Evolutionary conservation across 2,329 filamentous ascomycete genomes (phyloP), one percentile per base, ranked within the genome.

Genomic region (Didymella pinodella): DNA sequence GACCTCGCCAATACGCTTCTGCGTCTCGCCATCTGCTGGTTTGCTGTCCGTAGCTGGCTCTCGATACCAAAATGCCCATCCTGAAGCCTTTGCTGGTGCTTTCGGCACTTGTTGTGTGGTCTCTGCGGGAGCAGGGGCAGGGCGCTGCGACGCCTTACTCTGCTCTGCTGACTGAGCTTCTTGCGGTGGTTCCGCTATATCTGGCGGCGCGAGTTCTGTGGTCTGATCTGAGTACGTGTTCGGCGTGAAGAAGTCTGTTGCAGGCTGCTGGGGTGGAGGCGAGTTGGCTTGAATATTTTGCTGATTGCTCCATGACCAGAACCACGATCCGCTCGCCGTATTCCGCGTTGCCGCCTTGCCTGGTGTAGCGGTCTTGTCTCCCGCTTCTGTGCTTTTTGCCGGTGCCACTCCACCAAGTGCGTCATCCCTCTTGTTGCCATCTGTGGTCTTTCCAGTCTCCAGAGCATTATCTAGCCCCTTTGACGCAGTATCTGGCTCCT

Each of bases 11-110:
- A 85, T 78, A 51, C 84, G 80, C 57, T 84, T 86, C 80, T 65
- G 83, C 76, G 77, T 89, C 80, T 43, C 87, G 84, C 47, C 83
- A 74, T 73, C 88, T 80, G 32, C 85, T 80, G 62, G 85, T 81
- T 49, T 68, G 84, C 80, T 25, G 81, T 86, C 64, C 74, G 70
- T 67, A 82, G 85, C 34, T 70, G 78, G 64, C 3, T 89, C 87
- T 45, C 83, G 85, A 14, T 88, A 92, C 90, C 90, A 94, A 65
- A 94, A 93, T 0, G 89, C 90, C 91, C 91, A 94, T 0, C 88
- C 90, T 0, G 90, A 90, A 74, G 62, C 78, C 67, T 65, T 83
- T 69, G 76, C 69, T 62, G 84, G 79, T 6, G 79, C 76, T 1
- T 78, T 75, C 2, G 65, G 3, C 7, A 48, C 62, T 14, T 57